Evolutionary conservation across 768 basidiomycete genomes (phyloP), one percentile per base, ranked within the genome.

Genomic region (Suillus tomentosus): DNA sequence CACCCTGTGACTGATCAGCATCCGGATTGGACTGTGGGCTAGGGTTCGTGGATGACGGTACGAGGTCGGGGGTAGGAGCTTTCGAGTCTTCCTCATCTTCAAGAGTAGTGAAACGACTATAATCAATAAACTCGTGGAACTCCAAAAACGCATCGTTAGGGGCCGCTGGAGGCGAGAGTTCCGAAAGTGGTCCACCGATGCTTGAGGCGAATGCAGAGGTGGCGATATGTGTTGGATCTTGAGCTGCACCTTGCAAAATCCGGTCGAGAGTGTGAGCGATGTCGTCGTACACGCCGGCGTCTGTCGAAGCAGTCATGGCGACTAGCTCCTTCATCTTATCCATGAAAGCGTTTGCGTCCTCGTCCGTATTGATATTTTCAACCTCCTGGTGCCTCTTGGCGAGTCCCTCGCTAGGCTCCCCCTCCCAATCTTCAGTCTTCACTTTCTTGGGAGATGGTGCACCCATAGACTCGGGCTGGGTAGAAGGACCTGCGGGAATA

Each of bases 21-120:
- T 90, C 90, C 10, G 88, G 84, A 42, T 82, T 85, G 15, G 90
- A 92, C 69, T 89, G 88, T 3, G 91, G 91, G 71, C 90, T 92
- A 13, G 85, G 87, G 67, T 91, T 90, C 22, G 90, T 85, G 64
- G 91, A 90, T 22, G 89, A 85, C 40, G 81, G 80, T 17, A 90
- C 78, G 56, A 93, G 81, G 62, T 92, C 91, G 10, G 91, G 91
- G 3, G 91, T 92, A 9, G 83, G 80, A n/a, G 87, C 85, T 70
- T 89, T 90, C 15, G 87, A 88, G 56, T 76, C 74, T 42, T 88
- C 88, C 63, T 91, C 89, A 24, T 85, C 86, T 11, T 79, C 76
- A 45, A 73, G 73, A 17, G 79, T 80, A 59, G 80, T 79, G 67
- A 83, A 89, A 8, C 81, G 82, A 54, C 90, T 85, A 67, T 89